Evolutionary conservation across 805 yeast species (phyloP).

Genomic region (Kluyveromyces starmeri): DNA sequence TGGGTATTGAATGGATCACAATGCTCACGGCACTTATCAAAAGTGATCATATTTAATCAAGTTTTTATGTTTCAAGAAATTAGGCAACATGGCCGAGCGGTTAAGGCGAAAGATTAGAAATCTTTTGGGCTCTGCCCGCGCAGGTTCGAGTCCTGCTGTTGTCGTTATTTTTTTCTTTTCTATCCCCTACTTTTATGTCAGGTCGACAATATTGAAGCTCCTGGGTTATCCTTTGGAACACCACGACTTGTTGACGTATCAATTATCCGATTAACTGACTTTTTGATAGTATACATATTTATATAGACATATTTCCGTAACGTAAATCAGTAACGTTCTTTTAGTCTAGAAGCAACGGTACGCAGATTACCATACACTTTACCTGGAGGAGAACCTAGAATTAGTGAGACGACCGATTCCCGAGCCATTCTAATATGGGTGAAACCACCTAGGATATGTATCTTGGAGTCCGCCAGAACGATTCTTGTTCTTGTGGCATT

Average conservation of each 20-base stretch:
- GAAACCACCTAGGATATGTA: conserved; percentile 95
- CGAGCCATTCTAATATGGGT: conserved; percentile 98
- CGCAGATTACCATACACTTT: conserved; percentile 96
- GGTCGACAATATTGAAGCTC: background rate
- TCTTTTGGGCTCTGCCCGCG: conserved; percentile 54
- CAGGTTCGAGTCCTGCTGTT: conserved; percentile 69
- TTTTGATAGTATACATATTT: conserved; percentile 3
- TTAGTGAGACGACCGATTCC: conserved; percentile 88
- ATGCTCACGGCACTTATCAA: too few species aligned
- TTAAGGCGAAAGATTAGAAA: conserved; percentile 57
- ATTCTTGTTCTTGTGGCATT: conserved; percentile 97
- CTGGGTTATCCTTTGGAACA: background rate
- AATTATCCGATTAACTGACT: background rate
- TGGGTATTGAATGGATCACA: too few species aligned
- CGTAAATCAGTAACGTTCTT: conserved; percentile 76
- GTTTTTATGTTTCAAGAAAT: too few species aligned
- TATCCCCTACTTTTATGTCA: background rate
- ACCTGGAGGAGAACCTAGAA: conserved; percentile 97
- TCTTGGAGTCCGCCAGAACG: conserved; percentile 92
- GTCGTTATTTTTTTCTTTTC: conserved; percentile 36
- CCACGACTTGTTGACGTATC: conserved; percentile 2
- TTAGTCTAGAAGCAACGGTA: conserved; percentile 93
- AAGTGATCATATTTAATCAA: too few species aligned
- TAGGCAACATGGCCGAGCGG: conserved; percentile 46
- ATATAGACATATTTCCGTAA: background rate